Evolutionary conservation across 75 land plant species (phyloP).

Genomic region (Chamaecyparis obtusa): DNA sequence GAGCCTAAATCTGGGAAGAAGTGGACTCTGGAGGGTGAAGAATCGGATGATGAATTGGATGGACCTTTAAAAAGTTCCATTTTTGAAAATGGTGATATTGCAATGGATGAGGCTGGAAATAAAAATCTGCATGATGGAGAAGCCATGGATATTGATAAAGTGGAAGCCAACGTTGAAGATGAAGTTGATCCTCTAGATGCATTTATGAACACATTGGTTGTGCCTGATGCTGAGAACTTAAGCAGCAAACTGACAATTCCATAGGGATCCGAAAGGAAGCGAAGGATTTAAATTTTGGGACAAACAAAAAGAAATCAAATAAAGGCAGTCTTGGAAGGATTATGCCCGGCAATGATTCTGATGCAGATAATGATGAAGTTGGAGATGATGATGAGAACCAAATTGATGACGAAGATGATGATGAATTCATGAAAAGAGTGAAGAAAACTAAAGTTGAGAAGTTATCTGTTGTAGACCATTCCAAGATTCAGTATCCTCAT

Average conservation of each 20-base stretch:
- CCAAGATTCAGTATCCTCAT: constrained; percentile 76
- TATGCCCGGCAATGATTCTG: constrained; percentile 80
- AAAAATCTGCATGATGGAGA: constrained; percentile 16
- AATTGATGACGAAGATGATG: constrained; percentile 87
- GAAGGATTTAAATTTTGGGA: constrained; percentile 10
- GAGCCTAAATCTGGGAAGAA: constrained; percentile 61
- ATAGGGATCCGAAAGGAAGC: constrained; percentile 7
- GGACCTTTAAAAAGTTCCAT: constrained; percentile 14
- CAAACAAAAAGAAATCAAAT: constrained; percentile 21
- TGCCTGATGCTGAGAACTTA: constrained; percentile 85
- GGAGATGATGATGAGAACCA: constrained; percentile 47
- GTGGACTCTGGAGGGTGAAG: constrained; percentile 91
- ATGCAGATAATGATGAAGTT: constrained; percentile 55
- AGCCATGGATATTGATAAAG: constrained; percentile 13
- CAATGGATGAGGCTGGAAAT: constrained; percentile 25
- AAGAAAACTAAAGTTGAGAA: constrained; percentile 99
- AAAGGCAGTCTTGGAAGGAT: constrained; percentile 69
- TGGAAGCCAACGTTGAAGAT: constrained; percentile 52
- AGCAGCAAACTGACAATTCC: constrained; percentile 15
- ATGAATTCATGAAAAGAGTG: constrained; percentile 95
- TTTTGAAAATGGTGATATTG: constrained; percentile 38
- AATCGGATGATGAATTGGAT: constrained; percentile 85
- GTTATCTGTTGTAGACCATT: constrained; percentile 87
- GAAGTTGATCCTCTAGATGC: constrained; percentile 98
- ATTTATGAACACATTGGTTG: constrained; percentile 87